A percentile compares a stretch with the other conserved stretches of the same genome.
Conservation (phyloP, 139 green algal genomes). For the Chlorella vulgaris region DNA sequence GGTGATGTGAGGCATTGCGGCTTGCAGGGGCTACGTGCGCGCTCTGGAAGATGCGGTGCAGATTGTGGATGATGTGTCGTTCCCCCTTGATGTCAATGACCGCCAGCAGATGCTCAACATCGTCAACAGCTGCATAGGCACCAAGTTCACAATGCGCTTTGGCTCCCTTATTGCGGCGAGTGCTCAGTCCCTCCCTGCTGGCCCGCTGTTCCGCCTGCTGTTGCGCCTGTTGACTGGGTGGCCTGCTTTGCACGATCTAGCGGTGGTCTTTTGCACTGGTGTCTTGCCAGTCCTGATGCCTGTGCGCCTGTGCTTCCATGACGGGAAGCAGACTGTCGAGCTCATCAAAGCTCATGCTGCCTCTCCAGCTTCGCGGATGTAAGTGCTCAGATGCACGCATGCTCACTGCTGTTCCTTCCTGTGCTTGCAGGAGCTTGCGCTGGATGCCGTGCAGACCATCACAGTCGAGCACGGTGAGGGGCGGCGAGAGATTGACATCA, state of each 20-base stretch:
- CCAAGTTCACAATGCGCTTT: slow-evolving; percentile 97
- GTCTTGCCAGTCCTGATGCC: no score
- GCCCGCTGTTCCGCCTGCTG: neutral
- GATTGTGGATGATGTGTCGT: slow-evolving; percentile 87
- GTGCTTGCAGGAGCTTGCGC: slow-evolving; percentile 80
- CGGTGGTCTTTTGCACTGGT: no score
- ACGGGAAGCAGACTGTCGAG: no score
- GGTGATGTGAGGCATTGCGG: no score
- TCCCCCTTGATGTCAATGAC: slow-evolving; percentile 90
- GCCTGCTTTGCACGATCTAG: no score
- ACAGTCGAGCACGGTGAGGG: slow-evolving; percentile 62
- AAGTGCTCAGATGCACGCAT: neutral
- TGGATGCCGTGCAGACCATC: slow-evolving; percentile 92
- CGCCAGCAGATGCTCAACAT: slow-evolving; percentile 94
- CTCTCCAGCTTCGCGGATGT: no score
- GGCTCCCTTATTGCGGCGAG: slow-evolving; percentile 90
- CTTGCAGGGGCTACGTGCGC: slow-evolving; percentile 8
- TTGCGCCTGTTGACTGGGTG: neutral
- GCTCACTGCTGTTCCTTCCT: neutral
- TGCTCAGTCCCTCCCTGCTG: no score
- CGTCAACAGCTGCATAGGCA: slow-evolving; percentile 94
- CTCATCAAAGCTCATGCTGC: no score
- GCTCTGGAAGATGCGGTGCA: slow-evolving; percentile 68
- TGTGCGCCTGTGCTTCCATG: no score
- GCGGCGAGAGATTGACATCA: slow-evolving; percentile 95